Evolutionary conservation across 2,329 filamentous ascomycete species (phyloP), one percentile per base, ranked within the genome.

Genomic region (Rutstroemia sp.): DNA sequence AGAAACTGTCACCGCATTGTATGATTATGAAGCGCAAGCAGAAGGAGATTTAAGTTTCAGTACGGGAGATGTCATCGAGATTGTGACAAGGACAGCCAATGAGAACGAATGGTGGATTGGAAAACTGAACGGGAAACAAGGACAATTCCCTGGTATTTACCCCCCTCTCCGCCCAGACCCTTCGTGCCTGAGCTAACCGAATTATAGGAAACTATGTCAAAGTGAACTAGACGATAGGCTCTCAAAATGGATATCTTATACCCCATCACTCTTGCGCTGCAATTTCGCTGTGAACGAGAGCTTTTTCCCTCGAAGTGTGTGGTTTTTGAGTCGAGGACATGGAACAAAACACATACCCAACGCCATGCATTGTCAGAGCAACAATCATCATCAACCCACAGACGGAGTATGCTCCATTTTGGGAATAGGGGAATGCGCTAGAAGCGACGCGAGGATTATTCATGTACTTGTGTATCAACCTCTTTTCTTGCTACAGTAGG

Each of bases 21-120:
- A 96, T 72, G 94, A 97, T 69, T 99, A 95, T 68, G 90, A 95
- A 60, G 94, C 94, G 5, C 92, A 97, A 70, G 92, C 92, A 1
- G 91, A 95, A 62, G 92, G 92, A 3, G 94, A 99, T 70, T 75
- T 99, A 61, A 95, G 89, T 66, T 99, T 99, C 74, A 81, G 80
- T 18, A 84, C 90, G 0, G 92, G 92, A 5, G 94, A 99, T 60
- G 75, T 87, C 4, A 97, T 99, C 67, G 92, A 97, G 71, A 92
- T 99, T 64, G 71, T 94, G 2, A 80, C 79, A 59, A 81, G 89
- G 63, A 95, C 90, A n/a, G 79, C 81, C 61, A 96, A 96, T 67
- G 86, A 90, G 52, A 97, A 99, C 65, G 94, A 99, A 72, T 99
- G 94, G 94, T 99, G 94, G 94, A 86, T 80, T 8, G 94, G 94